Evolutionary conservation across 768 basidiomycete species (phyloP).

Genomic region (Cystobasidium onofrii): DNA sequence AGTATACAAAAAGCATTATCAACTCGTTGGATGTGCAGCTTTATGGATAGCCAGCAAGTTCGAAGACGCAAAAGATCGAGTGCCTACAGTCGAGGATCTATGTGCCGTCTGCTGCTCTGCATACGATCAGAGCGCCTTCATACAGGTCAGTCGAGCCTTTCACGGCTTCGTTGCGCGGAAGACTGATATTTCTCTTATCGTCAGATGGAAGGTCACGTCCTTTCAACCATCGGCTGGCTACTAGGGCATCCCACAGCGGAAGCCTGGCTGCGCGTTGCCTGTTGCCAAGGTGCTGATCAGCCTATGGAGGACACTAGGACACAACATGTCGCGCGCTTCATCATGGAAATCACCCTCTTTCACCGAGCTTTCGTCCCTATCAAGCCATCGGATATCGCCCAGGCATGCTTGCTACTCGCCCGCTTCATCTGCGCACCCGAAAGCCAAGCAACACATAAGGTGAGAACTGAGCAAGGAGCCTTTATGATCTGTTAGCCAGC

Average conservation of each 20-base stretch:
- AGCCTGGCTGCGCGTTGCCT: conserved; percentile 72
- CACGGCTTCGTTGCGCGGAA: background rate
- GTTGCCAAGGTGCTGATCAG: conserved; percentile 49
- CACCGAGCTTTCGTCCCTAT: conserved; percentile 88
- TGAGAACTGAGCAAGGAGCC: background rate
- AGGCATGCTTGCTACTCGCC: conserved; percentile 80
- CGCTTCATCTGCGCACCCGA: conserved; percentile 60
- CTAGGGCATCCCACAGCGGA: conserved; percentile 97
- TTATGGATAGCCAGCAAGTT: conserved; percentile 99
- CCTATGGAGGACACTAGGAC: conserved; percentile 76
- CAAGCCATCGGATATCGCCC: conserved; percentile 74
- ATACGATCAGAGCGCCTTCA: conserved; percentile 93
- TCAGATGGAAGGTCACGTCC: conserved; percentile 93
- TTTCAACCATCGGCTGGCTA: conserved; percentile 91
- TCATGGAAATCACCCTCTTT: conserved; percentile 99
- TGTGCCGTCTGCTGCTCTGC: conserved; percentile 91
- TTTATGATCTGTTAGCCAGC: background rate
- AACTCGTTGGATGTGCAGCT: conserved; percentile 94
- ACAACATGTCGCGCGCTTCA: conserved; percentile 88
- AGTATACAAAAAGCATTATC: conserved; percentile 98
- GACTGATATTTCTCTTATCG: background rate
- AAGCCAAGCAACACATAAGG: conserved; percentile 26
- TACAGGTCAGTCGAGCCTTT: conserved; percentile 48
- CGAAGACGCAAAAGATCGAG: conserved; percentile 96
- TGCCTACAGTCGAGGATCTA: conserved; percentile 89